Evolutionary conservation across 176 grass and related monocot genomes (phyloP).

Genomic region (Avena atlantica): DNA sequence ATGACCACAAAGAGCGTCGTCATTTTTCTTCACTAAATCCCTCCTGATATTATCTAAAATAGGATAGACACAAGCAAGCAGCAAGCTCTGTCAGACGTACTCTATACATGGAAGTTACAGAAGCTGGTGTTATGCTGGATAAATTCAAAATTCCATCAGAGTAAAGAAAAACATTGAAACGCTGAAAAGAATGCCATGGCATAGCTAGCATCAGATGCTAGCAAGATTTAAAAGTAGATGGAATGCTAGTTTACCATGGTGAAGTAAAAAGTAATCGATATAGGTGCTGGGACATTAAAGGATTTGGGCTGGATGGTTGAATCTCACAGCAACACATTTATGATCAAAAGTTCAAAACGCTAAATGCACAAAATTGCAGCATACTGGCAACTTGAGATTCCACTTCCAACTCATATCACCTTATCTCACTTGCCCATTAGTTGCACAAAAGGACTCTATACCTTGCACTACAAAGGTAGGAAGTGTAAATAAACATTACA

Average conservation of each 20-base stretch:
- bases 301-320: slow-evolving; percentile 8
- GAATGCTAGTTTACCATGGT: neutral
- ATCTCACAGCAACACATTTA: neutral
- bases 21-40: slow-evolving; percentile 59
- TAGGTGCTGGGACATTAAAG: neutral
- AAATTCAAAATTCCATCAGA: neutral
- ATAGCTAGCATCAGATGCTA: neutral
- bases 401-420: neutral
- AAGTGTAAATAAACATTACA: neutral
- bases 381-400: neutral
- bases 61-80: slow-evolving; percentile 39
- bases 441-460: neutral
- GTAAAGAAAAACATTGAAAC: neutral
- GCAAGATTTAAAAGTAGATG: neutral
- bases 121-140: neutral
- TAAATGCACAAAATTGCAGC: neutral
- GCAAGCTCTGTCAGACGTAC: slow-evolving; percentile 22
- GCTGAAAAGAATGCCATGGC: neutral
- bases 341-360: slow-evolving; percentile 2
- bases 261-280: neutral
- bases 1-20: slow-evolving; percentile 44
- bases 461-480: neutral
- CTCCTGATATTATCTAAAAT: slow-evolving; percentile 49
- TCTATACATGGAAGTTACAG: slow-evolving; percentile 28
- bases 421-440: neutral